phyloP scores from a whole-genome alignment of 2,329 filamentous ascomycete genomes.

The Saccharata proteae region DNA sequence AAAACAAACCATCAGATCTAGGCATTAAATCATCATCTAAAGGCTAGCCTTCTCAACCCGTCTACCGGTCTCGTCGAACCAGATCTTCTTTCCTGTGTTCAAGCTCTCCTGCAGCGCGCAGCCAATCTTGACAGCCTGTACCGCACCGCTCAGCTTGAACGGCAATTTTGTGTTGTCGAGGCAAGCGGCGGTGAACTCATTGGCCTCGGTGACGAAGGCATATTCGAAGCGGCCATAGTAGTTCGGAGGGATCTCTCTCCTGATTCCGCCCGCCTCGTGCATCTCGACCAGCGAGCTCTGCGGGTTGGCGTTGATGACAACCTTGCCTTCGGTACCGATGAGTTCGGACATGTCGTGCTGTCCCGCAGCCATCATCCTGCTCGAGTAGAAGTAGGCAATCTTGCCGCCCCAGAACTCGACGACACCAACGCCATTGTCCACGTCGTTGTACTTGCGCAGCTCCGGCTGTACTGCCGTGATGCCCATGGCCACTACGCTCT shows the following conservation, averaged over 20 bases:
- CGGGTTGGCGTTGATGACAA: slow-evolving; percentile 49
- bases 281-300: slow-evolving; percentile 42
- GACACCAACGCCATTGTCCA: slow-evolving; percentile 51
- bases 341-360: slow-evolving; percentile 58
- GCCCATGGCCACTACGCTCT: slow-evolving; percentile 44
- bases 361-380: slow-evolving; percentile 55
- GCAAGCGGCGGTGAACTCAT: slow-evolving; percentile 49
- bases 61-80: slow-evolving; percentile 44
- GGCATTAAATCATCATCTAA: slow-evolving; percentile 20
- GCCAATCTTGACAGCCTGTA: slow-evolving; percentile 49
- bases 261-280: slow-evolving; percentile 41
- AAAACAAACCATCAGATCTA: too few species aligned
- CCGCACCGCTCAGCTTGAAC: slow-evolving; percentile 44
- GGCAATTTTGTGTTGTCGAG: slow-evolving; percentile 45
- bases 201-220: slow-evolving; percentile 51
- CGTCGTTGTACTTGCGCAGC: slow-evolving; percentile 44
- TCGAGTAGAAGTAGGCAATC: slow-evolving; percentile 53
- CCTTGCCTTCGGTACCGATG: slow-evolving; percentile 53
- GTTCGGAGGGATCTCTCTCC: slow-evolving; percentile 46
- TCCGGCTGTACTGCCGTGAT: slow-evolving; percentile 49
- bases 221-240: slow-evolving; percentile 52
- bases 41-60: slow-evolving; percentile 27
- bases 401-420: slow-evolving; percentile 53
- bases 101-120: slow-evolving; percentile 35
- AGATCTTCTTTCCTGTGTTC: slow-evolving; percentile 33